phyloP scores from a whole-genome alignment of 1,139 yeast genomes.

The Hyphopichia pseudoburtonii region DNA sequence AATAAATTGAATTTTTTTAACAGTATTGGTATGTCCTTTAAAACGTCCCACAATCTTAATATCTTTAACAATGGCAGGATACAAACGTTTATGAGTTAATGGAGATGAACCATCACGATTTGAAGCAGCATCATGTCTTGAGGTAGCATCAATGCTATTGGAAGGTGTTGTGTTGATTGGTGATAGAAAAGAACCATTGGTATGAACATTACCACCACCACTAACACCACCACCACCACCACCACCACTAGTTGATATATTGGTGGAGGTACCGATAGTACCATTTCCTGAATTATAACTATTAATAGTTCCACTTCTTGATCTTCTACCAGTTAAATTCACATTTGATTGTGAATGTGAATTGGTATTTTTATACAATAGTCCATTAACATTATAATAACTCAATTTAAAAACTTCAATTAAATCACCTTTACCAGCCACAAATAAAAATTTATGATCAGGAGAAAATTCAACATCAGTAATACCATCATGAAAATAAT shows the following conservation, averaged over 20 bases:
- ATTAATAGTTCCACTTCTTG: conserved; percentile 40
- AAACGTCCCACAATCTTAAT: conserved; percentile 49
- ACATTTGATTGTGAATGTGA: background rate
- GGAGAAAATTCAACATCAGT: conserved; percentile 58
- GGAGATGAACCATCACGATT: conserved; percentile 2
- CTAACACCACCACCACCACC: too few species aligned
- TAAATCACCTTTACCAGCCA: conserved; percentile 60
- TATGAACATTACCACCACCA: conserved; percentile 5
- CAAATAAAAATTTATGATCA: conserved; percentile 61
- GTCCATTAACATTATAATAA: conserved; percentile 37
- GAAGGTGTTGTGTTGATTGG: conserved; percentile 22
- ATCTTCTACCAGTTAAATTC: conserved; percentile 22
- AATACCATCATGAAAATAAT: conserved; percentile 67
- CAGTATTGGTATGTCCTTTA: conserved; percentile 70
- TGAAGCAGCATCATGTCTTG: conserved; percentile 6
- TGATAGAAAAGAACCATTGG: conserved; percentile 18
- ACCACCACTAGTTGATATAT: background rate
- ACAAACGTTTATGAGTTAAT: conserved; percentile 6
- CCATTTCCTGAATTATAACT: conserved; percentile 22
- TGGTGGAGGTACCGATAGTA: conserved; percentile 3
- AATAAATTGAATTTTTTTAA: conserved; percentile 45
- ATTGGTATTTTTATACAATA: conserved; percentile 21
- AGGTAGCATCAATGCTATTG: conserved; percentile 20
- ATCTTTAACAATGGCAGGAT: conserved; percentile 42
- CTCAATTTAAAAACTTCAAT: conserved; percentile 54